Evolutionary conservation across 2,329 filamentous ascomycete species (phyloP).

Genomic region (Nannizziopsis barbatae): DNA sequence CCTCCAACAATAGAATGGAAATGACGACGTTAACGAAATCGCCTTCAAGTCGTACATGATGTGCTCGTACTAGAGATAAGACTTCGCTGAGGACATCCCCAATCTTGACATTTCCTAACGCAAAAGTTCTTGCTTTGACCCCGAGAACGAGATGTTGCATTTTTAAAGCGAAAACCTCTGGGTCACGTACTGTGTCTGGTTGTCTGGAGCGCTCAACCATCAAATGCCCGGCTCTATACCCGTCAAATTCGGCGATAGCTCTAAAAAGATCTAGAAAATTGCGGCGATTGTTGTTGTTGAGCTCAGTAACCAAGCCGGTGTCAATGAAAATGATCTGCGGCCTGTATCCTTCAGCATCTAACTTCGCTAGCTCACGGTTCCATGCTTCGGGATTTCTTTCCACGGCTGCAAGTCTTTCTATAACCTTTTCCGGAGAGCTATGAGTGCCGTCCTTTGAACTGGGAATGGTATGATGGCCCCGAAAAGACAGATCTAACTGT

Average conservation of each 20-base stretch:
- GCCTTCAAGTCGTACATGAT: slow-evolving; percentile 89
- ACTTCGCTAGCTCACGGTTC: slow-evolving; percentile 59
- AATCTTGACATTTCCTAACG: slow-evolving; percentile 88
- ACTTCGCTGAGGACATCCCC: slow-evolving; percentile 90
- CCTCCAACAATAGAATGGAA: slow-evolving; percentile 83
- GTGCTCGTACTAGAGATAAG: slow-evolving; percentile 75
- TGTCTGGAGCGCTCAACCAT: slow-evolving; percentile 95
- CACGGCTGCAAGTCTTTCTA: slow-evolving; percentile 66
- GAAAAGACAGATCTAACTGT: slow-evolving; percentile 53
- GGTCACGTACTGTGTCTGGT: slow-evolving; percentile 76
- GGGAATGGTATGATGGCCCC: slow-evolving; percentile 31
- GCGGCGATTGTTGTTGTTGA: slow-evolving; percentile 70
- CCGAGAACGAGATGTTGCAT: slow-evolving; percentile 93
- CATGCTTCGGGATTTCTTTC: slow-evolving; percentile 58
- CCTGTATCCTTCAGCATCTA: slow-evolving; percentile 78
- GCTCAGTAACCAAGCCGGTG: slow-evolving; percentile 85
- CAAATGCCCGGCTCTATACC: slow-evolving; percentile 83
- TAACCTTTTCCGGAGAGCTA: slow-evolving; percentile 76
- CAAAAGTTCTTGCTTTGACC: slow-evolving; percentile 83
- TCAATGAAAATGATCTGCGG: slow-evolving; percentile 97
- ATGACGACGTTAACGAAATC: slow-evolving; percentile 98
- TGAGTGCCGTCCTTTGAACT: slow-evolving; percentile 34
- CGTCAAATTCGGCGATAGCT: slow-evolving; percentile 90
- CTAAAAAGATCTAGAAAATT: slow-evolving; percentile 97
- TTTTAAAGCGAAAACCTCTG: slow-evolving; percentile 82